These are phyloP conservation scores for Starmerella stigmatis DNA, from an alignment of 805 yeast species.

Conservation along the genomic window DNA sequence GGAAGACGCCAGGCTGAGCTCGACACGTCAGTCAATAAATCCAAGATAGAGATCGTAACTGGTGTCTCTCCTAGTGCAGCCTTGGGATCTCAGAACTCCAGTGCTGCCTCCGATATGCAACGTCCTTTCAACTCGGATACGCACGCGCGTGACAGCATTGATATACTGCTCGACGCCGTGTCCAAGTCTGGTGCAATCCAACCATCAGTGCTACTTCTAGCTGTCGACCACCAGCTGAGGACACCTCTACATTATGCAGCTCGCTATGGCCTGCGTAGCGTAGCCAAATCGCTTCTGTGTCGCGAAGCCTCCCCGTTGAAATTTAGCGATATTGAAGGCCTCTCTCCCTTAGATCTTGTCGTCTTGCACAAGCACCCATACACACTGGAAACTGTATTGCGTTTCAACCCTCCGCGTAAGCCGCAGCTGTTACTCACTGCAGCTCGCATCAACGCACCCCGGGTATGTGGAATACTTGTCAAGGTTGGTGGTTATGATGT, in stretches of 20 bases:
- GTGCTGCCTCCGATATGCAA: background rate
- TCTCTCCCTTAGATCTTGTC: conserved; percentile 76
- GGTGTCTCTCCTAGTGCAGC: conserved; percentile 6
- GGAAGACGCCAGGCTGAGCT: conserved; percentile 1
- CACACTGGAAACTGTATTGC: conserved; percentile 53
- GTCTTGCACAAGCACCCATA: conserved; percentile 73
- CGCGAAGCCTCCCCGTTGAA: conserved; percentile 21
- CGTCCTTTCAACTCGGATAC: background rate
- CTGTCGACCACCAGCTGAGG: conserved; percentile 63
- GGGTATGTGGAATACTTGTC: conserved; percentile 45
- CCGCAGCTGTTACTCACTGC: conserved; percentile 48
- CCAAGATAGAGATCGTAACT: conserved; percentile 9
- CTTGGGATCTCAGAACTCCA: background rate
- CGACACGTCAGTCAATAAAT: background rate
- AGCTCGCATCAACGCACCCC: conserved; percentile 51
- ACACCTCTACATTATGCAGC: conserved; percentile 87
- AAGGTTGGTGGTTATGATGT: conserved; percentile 43
- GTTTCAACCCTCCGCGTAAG: conserved; percentile 25
- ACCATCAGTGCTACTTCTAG: conserved; percentile 34
- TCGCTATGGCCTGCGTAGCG: conserved; percentile 67
- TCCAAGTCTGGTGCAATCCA: background rate
- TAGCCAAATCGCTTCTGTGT: conserved; percentile 47
- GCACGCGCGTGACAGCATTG: background rate
- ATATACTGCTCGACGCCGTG: background rate
- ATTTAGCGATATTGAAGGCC: conserved; percentile 53